phyloP scores from a whole-genome alignment of 176 grass and related monocot species.

The barley (Hordeum vulgare) region MorexV3_pseudomolecules_assembly NC_058522.1:1332933-1333432 shows the following conservation, averaged over 20 bases:
- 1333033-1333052: neutral
- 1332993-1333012: constrained; percentile 1
- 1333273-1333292: neutral
- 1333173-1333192: neutral
- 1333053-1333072: constrained; percentile 3
- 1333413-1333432: constrained; percentile 87
- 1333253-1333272: neutral
- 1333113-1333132: neutral
- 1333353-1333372: neutral
- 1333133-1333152: neutral
- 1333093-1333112: neutral
- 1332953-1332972: neutral
- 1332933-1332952: neutral
- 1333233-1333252: neutral
- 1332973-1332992: neutral
- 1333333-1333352: neutral
- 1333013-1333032: neutral
- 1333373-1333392: neutral
- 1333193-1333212: neutral
- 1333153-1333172: neutral
- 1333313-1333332: neutral
- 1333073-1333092: neutral
- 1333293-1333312: neutral
- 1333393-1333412: constrained; percentile 39
- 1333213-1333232: neutral